Evolutionary conservation across 1,139 yeast species (phyloP), one percentile per base, ranked within the genome.

Genomic region (Dujonia santamariae): DNA sequence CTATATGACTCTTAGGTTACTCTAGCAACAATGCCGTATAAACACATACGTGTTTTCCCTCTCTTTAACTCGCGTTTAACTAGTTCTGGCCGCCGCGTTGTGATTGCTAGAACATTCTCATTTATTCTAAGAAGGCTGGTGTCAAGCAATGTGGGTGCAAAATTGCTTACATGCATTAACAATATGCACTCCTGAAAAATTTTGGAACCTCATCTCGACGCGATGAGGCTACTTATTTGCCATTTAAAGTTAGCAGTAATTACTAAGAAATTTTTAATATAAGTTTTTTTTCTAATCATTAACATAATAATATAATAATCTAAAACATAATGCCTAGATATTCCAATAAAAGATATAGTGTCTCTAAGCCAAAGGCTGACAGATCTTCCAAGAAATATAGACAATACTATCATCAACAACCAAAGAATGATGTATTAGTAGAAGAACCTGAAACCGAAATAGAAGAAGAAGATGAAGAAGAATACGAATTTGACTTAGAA

Each of bases 361-460:
- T 50, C 14, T 33, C 47, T 19, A 53, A 50, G 41, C 56, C 58
- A 12, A 19, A 18, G 13, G 36, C 47, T 20, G 37, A 37, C 15
- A 35, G 34, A 33, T 41, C 31, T 29, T 14, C 32, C 32, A 55
- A 46, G 41, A 53, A 41, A 28, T 61, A 61, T 43, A 59, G 65
- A 51, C 53, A 54, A 28, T 62, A 63, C 39, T 61, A 60, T 42
- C 56, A 53, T 38, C 65, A 61, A 44, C 67, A 63, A 35, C 48
- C 53, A 9, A 48, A 54, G 19, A 53, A 58, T 33, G 50, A 54
- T 36, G 72, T 60, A 11, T 63, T 51, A 37, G 69, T 66, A 36
- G 72, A 66, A 52, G 72, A 66, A 42, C 72, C 72, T 34, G 63
- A 51, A 32, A 35, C 45, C 21, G 53, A 46, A 26, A 43, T 40